Conservation (phyloP, 345 rosid genomes). For the Gossypium sturtianum region DNA sequence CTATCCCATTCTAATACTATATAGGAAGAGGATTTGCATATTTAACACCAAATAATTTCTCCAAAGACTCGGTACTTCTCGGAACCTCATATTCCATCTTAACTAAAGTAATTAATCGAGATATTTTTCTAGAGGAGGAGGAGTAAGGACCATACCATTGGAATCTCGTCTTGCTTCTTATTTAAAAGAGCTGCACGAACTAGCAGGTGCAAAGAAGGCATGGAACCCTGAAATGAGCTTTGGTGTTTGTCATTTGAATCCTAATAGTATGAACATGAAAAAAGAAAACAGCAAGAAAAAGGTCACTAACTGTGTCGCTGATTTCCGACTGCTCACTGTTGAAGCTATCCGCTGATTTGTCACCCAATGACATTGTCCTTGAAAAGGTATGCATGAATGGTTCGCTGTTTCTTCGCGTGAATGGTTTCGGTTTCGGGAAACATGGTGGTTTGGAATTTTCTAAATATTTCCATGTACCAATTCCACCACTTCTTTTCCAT, state of each 20-base stretch:
- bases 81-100: background rate
- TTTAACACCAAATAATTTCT: background rate
- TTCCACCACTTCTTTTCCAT: slow-evolving; percentile 73
- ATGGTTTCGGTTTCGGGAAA: slow-evolving; percentile 39
- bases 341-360: slow-evolving; percentile 31
- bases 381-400: slow-evolving; percentile 56
- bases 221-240: slow-evolving; percentile 32
- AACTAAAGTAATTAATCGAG: background rate
- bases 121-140: background rate
- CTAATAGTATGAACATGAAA: slow-evolving; percentile 4
- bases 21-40: background rate
- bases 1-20: background rate
- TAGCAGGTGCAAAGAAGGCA: slow-evolving; percentile 48
- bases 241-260: background rate
- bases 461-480: slow-evolving; percentile 62
- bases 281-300: slow-evolving; percentile 9
- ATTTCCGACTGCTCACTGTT: slow-evolving; percentile 36
- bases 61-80: background rate
- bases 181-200: slow-evolving; percentile 64
- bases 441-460: slow-evolving; percentile 41
- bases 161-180: slow-evolving; percentile 72
- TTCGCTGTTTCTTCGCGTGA: slow-evolving; percentile 57
- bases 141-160: slow-evolving; percentile 38
- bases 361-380: slow-evolving; percentile 37
- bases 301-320: slow-evolving; percentile 54